Base-by-base conservation (phyloP, 1,284 basidiomycete genomes). In the Spongiforma sp. region DNA sequence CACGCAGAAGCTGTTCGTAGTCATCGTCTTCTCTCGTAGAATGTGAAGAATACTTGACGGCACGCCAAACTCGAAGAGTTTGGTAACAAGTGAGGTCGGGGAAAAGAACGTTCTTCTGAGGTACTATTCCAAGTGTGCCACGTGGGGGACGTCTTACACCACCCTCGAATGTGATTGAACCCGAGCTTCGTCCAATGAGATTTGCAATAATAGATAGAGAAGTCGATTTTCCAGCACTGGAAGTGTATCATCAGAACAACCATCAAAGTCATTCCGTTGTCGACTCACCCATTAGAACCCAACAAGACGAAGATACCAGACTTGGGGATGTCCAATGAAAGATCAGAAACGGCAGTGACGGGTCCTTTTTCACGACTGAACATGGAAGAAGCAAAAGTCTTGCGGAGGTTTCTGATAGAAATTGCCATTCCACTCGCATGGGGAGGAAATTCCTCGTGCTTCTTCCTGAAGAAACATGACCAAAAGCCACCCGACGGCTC, bases 61-160 rank as follows among this genome's bases (percentile, higher is more conserved):
- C 88, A 36, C 80, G 82, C 92, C 93, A 94, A 19, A 94, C 82
- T 3, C 82, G 80, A 30, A 94, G 79, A 4, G 91, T 93, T 75
- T 94, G 88, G 61, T 86, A 80, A 71, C 90, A 93, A 2, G 88
- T 86, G 30, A 94, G 80, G 65, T 94, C 91, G 2, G 91, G 86
- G 77, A 93, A 93, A 1, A 94, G 81, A 4, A 94, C 91, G 68
- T 94, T 93, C 79, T 91, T 93, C 77, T 94, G 93, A 0, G 90
- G 90, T 0, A 93, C 93, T 61, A 94, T 88, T 10, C 93, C 92
- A 21, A 94, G 77, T 0, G 83, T 84, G 4, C 90, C 90, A 1
- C 84, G 84, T 3, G 86, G 81, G 1, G 88, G 88, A 8, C 76
- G 80, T 24, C 80, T 71, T 28, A 75, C 71, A 1, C 84, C 84